These are phyloP conservation scores for Sporisorium iseilematis-ciliati DNA, from an alignment of 1,284 basidiomycete species.

Conservation along the genomic window DNA sequence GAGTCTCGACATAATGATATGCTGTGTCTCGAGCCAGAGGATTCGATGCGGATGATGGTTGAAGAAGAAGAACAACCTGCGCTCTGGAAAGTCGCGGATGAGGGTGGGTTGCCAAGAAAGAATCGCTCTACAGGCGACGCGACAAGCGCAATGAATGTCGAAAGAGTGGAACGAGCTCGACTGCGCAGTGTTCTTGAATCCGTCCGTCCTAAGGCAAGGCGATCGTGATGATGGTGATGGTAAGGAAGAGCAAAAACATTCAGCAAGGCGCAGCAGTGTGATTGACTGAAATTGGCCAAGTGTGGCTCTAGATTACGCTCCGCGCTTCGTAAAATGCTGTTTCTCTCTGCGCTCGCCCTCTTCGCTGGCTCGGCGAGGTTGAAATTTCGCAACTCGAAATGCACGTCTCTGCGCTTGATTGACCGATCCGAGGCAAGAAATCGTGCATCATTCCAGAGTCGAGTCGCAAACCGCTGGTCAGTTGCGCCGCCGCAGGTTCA, in stretches of 20 bases:
- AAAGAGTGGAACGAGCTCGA: neutral
- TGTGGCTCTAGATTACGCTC: neutral
- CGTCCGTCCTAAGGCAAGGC: no score
- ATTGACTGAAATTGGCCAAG: neutral
- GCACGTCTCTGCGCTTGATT: neutral
- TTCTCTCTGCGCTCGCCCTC: neutral
- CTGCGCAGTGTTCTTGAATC: neutral
- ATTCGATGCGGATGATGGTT: neutral
- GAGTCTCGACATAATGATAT: conserved; percentile 13
- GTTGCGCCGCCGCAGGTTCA: conserved; percentile 1
- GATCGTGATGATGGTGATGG: conserved; percentile 13
- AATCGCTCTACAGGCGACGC: neutral
- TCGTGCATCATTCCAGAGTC: conserved; percentile 2
- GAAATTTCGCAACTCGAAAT: neutral
- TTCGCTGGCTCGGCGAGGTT: neutral
- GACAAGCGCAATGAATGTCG: conserved; percentile 1
- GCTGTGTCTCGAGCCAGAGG: neutral
- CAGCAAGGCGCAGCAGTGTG: no score
- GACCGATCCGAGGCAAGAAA: conserved; percentile 1
- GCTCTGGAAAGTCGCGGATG: neutral
- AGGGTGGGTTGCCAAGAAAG: neutral
- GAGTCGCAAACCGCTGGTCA: conserved; percentile 1
- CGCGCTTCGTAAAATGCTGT: neutral
- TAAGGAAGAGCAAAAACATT: neutral
- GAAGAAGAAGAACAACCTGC: neutral